Evolutionary conservation across 2,329 filamentous ascomycete genomes (phyloP), one percentile per base, ranked within the genome.

Genomic region (Alternaria hordeiaustralica): DNA sequence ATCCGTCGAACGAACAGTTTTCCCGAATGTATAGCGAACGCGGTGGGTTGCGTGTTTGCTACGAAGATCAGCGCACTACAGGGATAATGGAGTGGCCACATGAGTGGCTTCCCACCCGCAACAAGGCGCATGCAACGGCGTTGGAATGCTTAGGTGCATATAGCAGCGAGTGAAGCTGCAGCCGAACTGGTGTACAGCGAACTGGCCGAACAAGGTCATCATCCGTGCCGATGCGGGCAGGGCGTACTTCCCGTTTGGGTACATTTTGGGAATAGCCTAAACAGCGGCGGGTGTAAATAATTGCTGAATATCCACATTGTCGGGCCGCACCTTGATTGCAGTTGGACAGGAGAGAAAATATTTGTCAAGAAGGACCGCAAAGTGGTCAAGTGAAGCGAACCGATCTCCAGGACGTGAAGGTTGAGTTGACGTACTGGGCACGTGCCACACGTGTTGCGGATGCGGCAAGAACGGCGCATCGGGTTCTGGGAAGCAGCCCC

Each of bases 391-490:
- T 44, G 51, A 55, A 51, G 50, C 49, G 49, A 56, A 43, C 18
- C 10, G 30, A 60, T 56, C 25, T 7, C 26, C 43, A 44, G 56
- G 55, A 45, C 30, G 33, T 41, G 44, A 45, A 30, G 30, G 44
- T 10, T 23, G 21, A 36, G 20, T 55, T 13, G 25, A 58, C 56
- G 47, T 18, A 53, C 36, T 28, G 25, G 5, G 58, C 61, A 61
- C 58, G 51, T 57, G 61, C 50, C 23, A 21, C 41, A 54, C 13
- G 53, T 44, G 54, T 53, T 61, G 46, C 26, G 36, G 59, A 46
- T 36, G 49, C 59, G 59, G 58, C 54, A 58, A 30, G 61, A 64
- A 61, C 61, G 61, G 56, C 44, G 26, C 45, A 55, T 55, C 28
- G 61, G 61, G 43, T 47, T 64, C 30, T 43, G 41, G 49, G 28